A percentile compares a stretch with the other conserved stretches of the same genome.
These are phyloP conservation scores for Monosporascus sp. DNA, from an alignment of 2,329 filamentous ascomycete species.

Conservation along the genomic window DNA sequence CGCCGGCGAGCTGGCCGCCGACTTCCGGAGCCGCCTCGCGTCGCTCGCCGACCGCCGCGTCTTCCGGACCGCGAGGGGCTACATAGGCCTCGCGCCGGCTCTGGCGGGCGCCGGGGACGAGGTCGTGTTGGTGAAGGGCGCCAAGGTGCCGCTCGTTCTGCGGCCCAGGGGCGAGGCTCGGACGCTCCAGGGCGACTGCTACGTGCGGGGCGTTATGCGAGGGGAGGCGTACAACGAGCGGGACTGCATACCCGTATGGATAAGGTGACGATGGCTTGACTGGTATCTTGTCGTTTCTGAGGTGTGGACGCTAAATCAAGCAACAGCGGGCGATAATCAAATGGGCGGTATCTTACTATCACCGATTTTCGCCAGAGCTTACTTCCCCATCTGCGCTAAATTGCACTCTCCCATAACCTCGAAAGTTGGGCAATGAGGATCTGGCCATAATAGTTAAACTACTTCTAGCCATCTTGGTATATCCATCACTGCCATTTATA, in stretches of 20 bases:
- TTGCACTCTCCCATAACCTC: no score
- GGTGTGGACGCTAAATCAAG: no score
- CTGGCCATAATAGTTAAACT: no score
- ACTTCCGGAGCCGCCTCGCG: constrained; percentile 12
- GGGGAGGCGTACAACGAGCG: constrained; percentile 13
- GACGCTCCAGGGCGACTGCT: constrained; percentile 14
- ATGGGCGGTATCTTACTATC: no score
- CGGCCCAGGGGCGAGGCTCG: constrained; percentile 7
- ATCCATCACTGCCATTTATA: no score
- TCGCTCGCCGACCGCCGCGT: constrained; percentile 10
- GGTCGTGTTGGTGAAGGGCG: constrained; percentile 11
- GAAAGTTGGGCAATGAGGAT: no score
- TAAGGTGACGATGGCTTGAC: not conserved
- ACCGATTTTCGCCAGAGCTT: no score
- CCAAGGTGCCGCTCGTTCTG: constrained; percentile 11
- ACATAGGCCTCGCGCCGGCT: constrained; percentile 14
- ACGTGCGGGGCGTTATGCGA: constrained; percentile 12
- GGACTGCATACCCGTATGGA: constrained; percentile 11
- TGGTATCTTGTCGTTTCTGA: not conserved
- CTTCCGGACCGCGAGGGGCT: constrained; percentile 11
- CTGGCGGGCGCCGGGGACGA: constrained; percentile 12
- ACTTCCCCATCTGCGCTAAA: no score
- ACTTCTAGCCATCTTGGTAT: no score
- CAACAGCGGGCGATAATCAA: no score
- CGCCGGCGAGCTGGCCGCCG: constrained; percentile 11